Evolutionary conservation across 768 basidiomycete genomes (phyloP).

Genomic region (Suillus discolor): DNA sequence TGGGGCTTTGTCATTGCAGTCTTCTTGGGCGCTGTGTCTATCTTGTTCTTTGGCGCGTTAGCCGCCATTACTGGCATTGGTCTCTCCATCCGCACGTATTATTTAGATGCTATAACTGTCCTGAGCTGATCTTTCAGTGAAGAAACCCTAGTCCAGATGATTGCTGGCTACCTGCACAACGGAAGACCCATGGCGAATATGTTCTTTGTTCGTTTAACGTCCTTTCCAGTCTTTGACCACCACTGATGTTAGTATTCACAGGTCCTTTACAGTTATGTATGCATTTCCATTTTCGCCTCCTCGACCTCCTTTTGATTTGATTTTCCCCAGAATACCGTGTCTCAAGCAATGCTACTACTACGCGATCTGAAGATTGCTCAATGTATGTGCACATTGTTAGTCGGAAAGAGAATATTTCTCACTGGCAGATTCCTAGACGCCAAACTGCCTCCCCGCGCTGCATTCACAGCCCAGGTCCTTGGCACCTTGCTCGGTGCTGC

Average conservation of each 20-base stretch:
- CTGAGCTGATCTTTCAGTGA: neutral
- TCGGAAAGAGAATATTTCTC: slow-evolving; percentile 14
- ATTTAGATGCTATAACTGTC: neutral
- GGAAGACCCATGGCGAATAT: slow-evolving; percentile 46
- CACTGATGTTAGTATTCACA: slow-evolving; percentile 48
- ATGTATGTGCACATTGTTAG: slow-evolving; percentile 15
- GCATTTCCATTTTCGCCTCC: neutral
- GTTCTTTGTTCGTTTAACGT: slow-evolving; percentile 31
- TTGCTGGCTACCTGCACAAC: slow-evolving; percentile 39
- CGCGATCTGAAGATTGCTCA: slow-evolving; percentile 54
- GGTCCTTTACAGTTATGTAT: slow-evolving; percentile 37
- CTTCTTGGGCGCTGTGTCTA: slow-evolving; percentile 48
- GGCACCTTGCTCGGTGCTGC: slow-evolving; percentile 58
- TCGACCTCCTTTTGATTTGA: neutral
- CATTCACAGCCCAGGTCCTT: slow-evolving; percentile 59
- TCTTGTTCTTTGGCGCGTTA: slow-evolving; percentile 57
- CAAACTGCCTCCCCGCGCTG: slow-evolving; percentile 65
- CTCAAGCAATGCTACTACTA: slow-evolving; percentile 54
- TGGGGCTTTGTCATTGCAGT: slow-evolving; percentile 58
- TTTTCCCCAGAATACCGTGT: neutral
- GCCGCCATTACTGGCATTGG: slow-evolving; percentile 47
- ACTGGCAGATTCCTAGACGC: slow-evolving; percentile 41
- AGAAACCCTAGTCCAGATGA: slow-evolving; percentile 37
- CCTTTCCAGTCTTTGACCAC: slow-evolving; percentile 11
- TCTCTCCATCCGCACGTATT: slow-evolving; percentile 22